These are phyloP conservation scores for Hydnum rufescens DNA, from an alignment of 768 basidiomycete species.

Conservation along the genomic window DNA sequence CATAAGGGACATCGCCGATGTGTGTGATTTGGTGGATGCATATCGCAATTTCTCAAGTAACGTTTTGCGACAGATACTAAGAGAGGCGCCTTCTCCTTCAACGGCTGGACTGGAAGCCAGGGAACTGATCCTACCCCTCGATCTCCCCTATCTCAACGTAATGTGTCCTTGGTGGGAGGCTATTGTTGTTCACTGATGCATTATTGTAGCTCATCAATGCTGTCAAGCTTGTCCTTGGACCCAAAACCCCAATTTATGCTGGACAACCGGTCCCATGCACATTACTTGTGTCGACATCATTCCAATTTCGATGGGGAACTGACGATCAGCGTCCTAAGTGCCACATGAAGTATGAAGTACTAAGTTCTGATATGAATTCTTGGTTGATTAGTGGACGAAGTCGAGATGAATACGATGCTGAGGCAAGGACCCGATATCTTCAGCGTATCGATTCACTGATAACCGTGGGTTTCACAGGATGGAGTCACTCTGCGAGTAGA, in stretches of 20 bases:
- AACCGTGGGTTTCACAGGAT: slow-evolving; percentile 34
- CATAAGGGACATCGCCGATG: too few relatives aligned
- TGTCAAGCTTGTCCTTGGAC: too few relatives aligned
- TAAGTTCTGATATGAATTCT: slow-evolving; percentile 52
- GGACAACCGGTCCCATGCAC: slow-evolving; percentile 67
- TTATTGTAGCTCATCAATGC: too few relatives aligned
- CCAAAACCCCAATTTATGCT: slow-evolving; percentile 42
- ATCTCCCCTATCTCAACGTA: slow-evolving; percentile 65
- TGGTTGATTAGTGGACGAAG: slow-evolving; percentile 86
- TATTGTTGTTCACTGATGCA: too few relatives aligned
- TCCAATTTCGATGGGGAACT: slow-evolving; percentile 47
- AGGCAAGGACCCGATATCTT: too few relatives aligned
- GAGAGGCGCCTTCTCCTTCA: not conserved
- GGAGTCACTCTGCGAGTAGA: slow-evolving; percentile 36
- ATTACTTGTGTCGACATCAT: slow-evolving; percentile 48
- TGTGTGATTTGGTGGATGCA: too few relatives aligned
- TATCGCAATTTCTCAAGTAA: too few relatives aligned
- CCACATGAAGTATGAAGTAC: slow-evolving; percentile 53
- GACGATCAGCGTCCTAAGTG: slow-evolving; percentile 19
- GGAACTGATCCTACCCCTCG: slow-evolving; percentile 56
- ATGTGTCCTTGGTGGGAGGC: too few relatives aligned
- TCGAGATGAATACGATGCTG: slow-evolving; percentile 60
- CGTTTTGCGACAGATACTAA: not conserved
- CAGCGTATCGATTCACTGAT: too few relatives aligned
- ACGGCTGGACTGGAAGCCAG: slow-evolving; percentile 13